Conservation (phyloP, 352 stramenopile species). For the Phytophthora boehmeriae region DNA sequence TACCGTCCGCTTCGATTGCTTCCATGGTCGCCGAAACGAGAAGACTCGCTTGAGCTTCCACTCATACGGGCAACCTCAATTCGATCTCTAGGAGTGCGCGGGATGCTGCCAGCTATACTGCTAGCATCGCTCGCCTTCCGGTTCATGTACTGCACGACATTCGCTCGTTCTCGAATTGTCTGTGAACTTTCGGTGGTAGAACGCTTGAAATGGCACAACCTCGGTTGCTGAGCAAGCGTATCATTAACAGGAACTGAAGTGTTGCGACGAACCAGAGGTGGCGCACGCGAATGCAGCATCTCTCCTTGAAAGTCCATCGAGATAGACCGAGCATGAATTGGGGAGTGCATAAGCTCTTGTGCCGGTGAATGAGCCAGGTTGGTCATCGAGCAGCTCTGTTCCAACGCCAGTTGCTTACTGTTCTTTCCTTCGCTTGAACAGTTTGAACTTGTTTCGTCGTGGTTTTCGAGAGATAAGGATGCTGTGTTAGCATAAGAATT, state of each 20-base stretch:
- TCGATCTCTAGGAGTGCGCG: slow-evolving; percentile 54
- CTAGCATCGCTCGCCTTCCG: slow-evolving; percentile 85
- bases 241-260: slow-evolving; percentile 39
- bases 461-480: slow-evolving; percentile 35
- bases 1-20: slow-evolving; percentile 51
- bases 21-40: slow-evolving; percentile 50
- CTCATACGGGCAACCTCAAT: slow-evolving; percentile 52
- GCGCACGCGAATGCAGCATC: slow-evolving; percentile 11
- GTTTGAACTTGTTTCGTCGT: slow-evolving; percentile 30
- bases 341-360: slow-evolving; percentile 37
- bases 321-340: slow-evolving; percentile 37
- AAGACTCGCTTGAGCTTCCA: slow-evolving; percentile 75
- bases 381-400: slow-evolving; percentile 13
- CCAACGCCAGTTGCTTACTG: slow-evolving; percentile 11
- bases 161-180: slow-evolving; percentile 78
- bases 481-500: slow-evolving; percentile 42
- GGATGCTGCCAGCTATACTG: slow-evolving; percentile 68
- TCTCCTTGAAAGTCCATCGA: slow-evolving; percentile 40
- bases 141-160: slow-evolving; percentile 89
- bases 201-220: slow-evolving; percentile 28
- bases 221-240: slow-evolving; percentile 20
- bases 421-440: slow-evolving; percentile 26
- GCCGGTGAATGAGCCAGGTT: slow-evolving; percentile 25
- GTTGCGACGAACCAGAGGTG: slow-evolving; percentile 47
- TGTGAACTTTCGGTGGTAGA: slow-evolving; percentile 54